phyloP scores from a whole-genome alignment of 2,329 filamentous ascomycete species.

The Fusarium subtropicale region DNA sequence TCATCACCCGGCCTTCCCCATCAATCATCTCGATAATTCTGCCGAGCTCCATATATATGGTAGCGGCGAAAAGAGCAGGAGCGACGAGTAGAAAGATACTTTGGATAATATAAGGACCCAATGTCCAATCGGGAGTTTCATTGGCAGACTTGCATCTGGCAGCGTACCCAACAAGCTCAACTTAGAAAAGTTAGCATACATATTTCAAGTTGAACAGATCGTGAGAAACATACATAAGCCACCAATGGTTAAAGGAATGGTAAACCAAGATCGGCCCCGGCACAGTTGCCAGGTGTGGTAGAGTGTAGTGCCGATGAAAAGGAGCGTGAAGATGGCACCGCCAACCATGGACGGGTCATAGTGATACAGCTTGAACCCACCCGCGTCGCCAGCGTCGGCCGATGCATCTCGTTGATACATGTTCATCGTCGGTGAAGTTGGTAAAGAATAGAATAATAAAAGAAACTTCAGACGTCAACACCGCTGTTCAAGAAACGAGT shows the following conservation, averaged over 20 bases:
- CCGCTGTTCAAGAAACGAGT: fast-evolving
- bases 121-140: slow-evolving; percentile 1
- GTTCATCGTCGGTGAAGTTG: not conserved
- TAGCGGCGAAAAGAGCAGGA: slow-evolving; percentile 3
- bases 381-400: not conserved
- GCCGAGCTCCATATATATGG: slow-evolving; percentile 5
- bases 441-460: not conserved
- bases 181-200: fast-evolving
- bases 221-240: not conserved
- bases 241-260: not conserved
- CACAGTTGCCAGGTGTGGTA: slow-evolving; percentile 2
- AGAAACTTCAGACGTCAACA: not conserved
- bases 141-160: slow-evolving; percentile 10
- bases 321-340: slow-evolving; percentile 2
- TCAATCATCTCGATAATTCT: slow-evolving; percentile 13
- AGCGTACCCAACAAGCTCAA: slow-evolving; percentile 6
- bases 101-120: slow-evolving; percentile 10
- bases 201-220: fast-evolving
- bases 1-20: not conserved
- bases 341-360: slow-evolving; percentile 5
- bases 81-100: slow-evolving; percentile 6
- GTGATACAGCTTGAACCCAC: not conserved
- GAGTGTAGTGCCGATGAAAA: not conserved
- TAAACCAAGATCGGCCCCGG: slow-evolving; percentile 7
- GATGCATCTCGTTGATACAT: not conserved